These are phyloP conservation scores for Peronosclerospora sorghi DNA, from an alignment of 352 stramenopile genomes.

Conservation along the genomic window DNA sequence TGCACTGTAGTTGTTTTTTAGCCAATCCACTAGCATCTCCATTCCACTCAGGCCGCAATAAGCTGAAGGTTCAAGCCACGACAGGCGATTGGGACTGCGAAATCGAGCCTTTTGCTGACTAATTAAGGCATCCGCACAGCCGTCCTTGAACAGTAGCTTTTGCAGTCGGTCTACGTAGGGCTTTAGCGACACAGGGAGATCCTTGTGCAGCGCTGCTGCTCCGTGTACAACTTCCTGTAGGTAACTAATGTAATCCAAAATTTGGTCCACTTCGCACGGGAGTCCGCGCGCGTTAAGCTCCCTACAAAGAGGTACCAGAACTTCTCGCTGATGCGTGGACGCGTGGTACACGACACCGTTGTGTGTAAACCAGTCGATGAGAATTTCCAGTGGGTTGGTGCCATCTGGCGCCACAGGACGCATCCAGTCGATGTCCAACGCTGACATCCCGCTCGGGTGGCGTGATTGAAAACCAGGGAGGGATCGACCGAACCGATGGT, in stretches of 20 bases:
- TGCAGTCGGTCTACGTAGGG: conserved; percentile 7
- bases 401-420: conserved; percentile 6
- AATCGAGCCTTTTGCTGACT: background rate
- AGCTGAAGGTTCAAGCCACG: conserved; percentile 15
- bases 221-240: conserved; percentile 13
- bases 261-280: conserved; percentile 11
- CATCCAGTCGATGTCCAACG: conserved; percentile 13
- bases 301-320: conserved; percentile 8
- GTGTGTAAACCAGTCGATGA: conserved; percentile 15
- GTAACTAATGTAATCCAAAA: conserved; percentile 13
- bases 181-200: conserved; percentile 4
- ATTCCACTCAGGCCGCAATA: conserved; percentile 12
- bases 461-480: conserved; percentile 1
- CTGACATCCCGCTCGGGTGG: conserved; percentile 1
- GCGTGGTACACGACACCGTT: conserved; percentile 18
- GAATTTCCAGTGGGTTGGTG: conserved; percentile 10
- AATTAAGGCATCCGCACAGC: background rate
- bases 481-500: background rate
- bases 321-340: conserved; percentile 13
- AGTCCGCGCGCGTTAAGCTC: conserved; percentile 15
- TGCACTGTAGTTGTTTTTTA: conserved; percentile 11
- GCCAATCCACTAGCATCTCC: conserved; percentile 18
- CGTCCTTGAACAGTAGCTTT: conserved; percentile 10
- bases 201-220: background rate
- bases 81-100: conserved; percentile 6